phyloP scores from a whole-genome alignment of 768 basidiomycete genomes.

The Leccinum disarticulatum region DNA sequence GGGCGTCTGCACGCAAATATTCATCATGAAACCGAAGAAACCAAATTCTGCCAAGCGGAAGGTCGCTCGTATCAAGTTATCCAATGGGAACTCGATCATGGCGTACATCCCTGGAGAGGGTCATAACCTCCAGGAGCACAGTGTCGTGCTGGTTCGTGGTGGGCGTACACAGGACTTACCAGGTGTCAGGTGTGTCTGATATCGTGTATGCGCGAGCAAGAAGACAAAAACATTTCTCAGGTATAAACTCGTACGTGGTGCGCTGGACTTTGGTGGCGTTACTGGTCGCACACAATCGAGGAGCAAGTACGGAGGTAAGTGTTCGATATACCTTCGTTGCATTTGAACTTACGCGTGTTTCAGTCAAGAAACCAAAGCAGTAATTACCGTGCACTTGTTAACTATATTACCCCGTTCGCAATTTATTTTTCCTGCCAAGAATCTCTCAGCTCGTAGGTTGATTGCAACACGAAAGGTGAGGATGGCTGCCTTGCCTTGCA shows the following conservation, averaged over 20 bases:
- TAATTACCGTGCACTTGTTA: slow-evolving; percentile 26
- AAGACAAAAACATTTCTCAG: slow-evolving; percentile 39
- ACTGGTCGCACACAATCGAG: slow-evolving; percentile 77
- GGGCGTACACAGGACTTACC: slow-evolving; percentile 97
- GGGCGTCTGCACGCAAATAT: slow-evolving; percentile 83
- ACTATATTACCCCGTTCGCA: not conserved
- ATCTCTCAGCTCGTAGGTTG: not conserved
- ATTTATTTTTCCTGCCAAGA: not conserved
- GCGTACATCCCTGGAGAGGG: slow-evolving; percentile 98
- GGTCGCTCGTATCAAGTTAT: slow-evolving; percentile 90
- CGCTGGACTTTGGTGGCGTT: slow-evolving; percentile 88
- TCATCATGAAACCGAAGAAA: slow-evolving; percentile 89
- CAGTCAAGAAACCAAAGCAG: slow-evolving; percentile 88
- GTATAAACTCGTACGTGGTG: slow-evolving; percentile 94
- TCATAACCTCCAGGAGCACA: slow-evolving; percentile 97
- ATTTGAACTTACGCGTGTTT: slow-evolving; percentile 21
- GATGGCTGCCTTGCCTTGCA: no score
- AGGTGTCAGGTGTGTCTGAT: slow-evolving; percentile 79
- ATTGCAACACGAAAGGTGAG: no score
- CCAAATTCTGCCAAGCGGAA: slow-evolving; percentile 99
- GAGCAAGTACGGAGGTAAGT: slow-evolving; percentile 89
- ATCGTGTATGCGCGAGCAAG: not conserved
- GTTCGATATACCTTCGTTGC: not conserved
- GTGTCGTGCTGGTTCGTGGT: slow-evolving; percentile 91
- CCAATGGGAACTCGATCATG: slow-evolving; percentile 84